Evolutionary conservation across 2,329 filamentous ascomycete genomes (phyloP), one percentile per base, ranked within the genome.

Genomic region (Magnaporthiopsis poae): DNA sequence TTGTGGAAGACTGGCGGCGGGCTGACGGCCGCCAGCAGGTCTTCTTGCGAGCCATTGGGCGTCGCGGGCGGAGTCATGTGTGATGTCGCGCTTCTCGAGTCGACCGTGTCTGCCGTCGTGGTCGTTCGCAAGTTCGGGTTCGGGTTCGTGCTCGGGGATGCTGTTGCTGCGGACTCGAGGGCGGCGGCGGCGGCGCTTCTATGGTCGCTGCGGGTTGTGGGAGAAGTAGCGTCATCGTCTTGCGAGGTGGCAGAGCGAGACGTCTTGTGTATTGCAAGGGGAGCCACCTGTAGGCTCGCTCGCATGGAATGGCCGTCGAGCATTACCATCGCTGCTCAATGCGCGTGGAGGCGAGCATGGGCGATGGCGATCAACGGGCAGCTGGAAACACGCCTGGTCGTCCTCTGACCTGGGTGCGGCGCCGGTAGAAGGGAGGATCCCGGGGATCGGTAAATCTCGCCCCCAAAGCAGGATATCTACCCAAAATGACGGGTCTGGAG

Each of bases 51-150:
- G 73, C 83, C 84, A 76, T 88, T 87, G 25, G 90, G 91, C 11
- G 90, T 93, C 69, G 88, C 80, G 60, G 91, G 90, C 35, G 91
- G 90, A 63, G 90, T 93, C 78, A 93, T 89, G 70, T 92, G 88
- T 63, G 84, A 79, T 71, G 82, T 77, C 61, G 78, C 72, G 73
- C 82, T 80, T 63, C 79, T 76, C 67, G 78, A 79, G 65, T 75
- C 74, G 9, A 75, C 73, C 27, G 9, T 31, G 61, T 62, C 39
- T 62, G 31, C 2, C 13, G 35, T 39, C 61, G 35, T 62, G 15
- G 33, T 13, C 21, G 60, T 33, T n/a, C 8, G 29, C 31, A 7
- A 31, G 31, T 31, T 31, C 31, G 31, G 31, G 5, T 31, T 31
- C 60, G 29, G 33, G 63, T 12, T 56, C 21, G 36, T 59, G 25